These are phyloP conservation scores for Aspergillus bombycis DNA, from an alignment of 2,329 filamentous ascomycete genomes.

Conservation along the genomic window DNA sequence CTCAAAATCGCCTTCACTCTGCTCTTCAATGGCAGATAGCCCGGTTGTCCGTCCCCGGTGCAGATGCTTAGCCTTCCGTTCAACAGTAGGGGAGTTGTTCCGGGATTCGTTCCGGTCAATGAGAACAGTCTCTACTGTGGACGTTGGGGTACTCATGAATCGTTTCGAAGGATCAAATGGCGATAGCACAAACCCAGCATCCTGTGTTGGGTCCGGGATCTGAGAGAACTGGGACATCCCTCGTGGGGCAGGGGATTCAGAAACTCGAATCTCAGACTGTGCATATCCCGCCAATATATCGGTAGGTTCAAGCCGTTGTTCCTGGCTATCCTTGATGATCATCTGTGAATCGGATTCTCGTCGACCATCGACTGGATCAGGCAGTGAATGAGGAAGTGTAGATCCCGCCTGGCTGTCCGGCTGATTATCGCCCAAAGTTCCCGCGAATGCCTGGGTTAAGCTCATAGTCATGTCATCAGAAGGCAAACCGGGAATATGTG, in stretches of 20 bases:
- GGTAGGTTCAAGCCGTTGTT: conserved; percentile 42
- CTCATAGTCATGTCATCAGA: conserved; percentile 58
- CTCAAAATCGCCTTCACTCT: conserved; percentile 40
- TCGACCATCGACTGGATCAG: conserved; percentile 61
- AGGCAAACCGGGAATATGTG: conserved; percentile 69
- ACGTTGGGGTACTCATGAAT: conserved; percentile 66
- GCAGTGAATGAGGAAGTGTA: conserved; percentile 49
- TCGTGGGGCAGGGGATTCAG: conserved; percentile 39
- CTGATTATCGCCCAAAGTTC: conserved; percentile 74
- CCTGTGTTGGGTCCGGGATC: conserved; percentile 76
- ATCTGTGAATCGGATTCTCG: conserved; percentile 66
- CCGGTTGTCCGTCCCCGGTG: conserved; percentile 50
- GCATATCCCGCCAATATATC: conserved; percentile 49
- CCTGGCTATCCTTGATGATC: conserved; percentile 62
- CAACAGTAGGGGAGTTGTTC: conserved; percentile 67
- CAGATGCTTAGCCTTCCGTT: conserved; percentile 60
- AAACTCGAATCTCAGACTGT: conserved; percentile 36
- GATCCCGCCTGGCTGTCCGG: conserved; percentile 52
- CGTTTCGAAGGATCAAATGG: conserved; percentile 69
- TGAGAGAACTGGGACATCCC: conserved; percentile 67
- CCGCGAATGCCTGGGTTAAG: conserved; percentile 87
- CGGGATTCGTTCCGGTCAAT: conserved; percentile 43
- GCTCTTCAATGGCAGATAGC: conserved; percentile 51
- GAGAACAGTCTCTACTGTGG: conserved; percentile 72
- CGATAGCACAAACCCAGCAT: conserved; percentile 73